A percentile compares a stretch with the other conserved stretches of the same genome.
phyloP scores from a whole-genome alignment of 768 basidiomycete genomes.

The Terana coerulea region DNA sequence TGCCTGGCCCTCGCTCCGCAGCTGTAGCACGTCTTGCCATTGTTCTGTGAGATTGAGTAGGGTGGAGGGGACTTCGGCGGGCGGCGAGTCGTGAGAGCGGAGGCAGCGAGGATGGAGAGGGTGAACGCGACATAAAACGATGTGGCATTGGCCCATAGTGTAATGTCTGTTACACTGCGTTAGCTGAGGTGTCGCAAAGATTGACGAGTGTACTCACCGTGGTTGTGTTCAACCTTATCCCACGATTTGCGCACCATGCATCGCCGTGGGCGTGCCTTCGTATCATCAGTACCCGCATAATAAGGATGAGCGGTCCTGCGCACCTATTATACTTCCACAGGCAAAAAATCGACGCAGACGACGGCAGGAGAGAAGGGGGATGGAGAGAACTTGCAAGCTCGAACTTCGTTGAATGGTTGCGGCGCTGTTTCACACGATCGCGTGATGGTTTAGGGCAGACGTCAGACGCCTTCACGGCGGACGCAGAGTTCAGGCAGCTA shows the following conservation, averaged over 20 bases:
- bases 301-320: too few relatives aligned
- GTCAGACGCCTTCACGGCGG: too few relatives aligned
- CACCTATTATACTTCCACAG: too few relatives aligned
- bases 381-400: too few relatives aligned
- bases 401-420: too few relatives aligned
- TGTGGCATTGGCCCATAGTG: conserved; percentile 6
- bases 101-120: conserved; percentile 5
- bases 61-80: conserved; percentile 50
- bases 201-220: conserved; percentile 8
- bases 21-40: conserved; percentile 69
- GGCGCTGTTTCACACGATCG: too few relatives aligned
- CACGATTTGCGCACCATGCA: conserved; percentile 6
- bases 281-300: too few relatives aligned
- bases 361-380: too few relatives aligned
- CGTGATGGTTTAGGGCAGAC: too few relatives aligned
- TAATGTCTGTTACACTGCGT: conserved; percentile 4
- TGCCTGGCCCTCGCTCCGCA: conserved; percentile 62
- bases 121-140: background rate
- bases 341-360: too few relatives aligned
- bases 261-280: conserved; percentile 9
- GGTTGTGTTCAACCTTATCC: conserved; percentile 10
- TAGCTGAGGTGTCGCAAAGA: background rate
- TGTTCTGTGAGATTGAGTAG: conserved; percentile 82
- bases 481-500: too few relatives aligned
- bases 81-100: conserved; percentile 13